These are phyloP conservation scores for Pichia cactophila DNA, from an alignment of 1,139 yeast genomes.

Conservation along the genomic window DNA sequence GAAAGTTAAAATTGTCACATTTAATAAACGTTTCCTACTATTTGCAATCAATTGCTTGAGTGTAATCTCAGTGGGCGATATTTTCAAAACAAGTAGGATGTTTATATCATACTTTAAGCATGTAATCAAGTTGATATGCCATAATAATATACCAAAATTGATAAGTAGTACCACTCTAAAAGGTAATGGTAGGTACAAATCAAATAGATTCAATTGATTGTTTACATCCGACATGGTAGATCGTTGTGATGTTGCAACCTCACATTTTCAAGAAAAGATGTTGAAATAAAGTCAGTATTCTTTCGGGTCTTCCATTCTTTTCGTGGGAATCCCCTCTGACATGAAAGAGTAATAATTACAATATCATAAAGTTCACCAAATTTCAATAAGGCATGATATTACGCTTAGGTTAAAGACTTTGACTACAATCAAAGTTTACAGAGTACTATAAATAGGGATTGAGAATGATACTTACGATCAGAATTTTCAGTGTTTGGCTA, in stretches of 20 bases:
- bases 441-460: not conserved
- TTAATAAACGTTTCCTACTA: conserved; percentile 22
- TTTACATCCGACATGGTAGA: not conserved
- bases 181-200: conserved; percentile 39
- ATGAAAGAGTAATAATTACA: too few relatives aligned
- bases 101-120: conserved; percentile 35
- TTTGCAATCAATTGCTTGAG: conserved; percentile 15
- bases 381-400: too few relatives aligned
- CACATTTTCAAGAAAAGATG: too few relatives aligned
- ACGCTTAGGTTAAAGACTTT: too few relatives aligned
- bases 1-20: conserved; percentile 25
- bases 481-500: conserved; percentile 46
- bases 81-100: conserved; percentile 32
- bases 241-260: not conserved
- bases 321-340: too few relatives aligned
- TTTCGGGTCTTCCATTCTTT: too few relatives aligned
- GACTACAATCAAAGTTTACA: not conserved
- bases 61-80: conserved; percentile 21
- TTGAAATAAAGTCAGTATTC: too few relatives aligned
- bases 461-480: conserved; percentile 24
- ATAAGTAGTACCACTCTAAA: conserved; percentile 39
- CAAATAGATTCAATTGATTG: conserved; percentile 24
- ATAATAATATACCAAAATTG: conserved; percentile 41
- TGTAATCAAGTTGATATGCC: conserved; percentile 38
- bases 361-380: too few relatives aligned